Percentiles rank a stretch among this genome's conserved stretches.
Conservation (phyloP, 2,329 filamentous ascomycete genomes). For the Epichloe typhina region DNA sequence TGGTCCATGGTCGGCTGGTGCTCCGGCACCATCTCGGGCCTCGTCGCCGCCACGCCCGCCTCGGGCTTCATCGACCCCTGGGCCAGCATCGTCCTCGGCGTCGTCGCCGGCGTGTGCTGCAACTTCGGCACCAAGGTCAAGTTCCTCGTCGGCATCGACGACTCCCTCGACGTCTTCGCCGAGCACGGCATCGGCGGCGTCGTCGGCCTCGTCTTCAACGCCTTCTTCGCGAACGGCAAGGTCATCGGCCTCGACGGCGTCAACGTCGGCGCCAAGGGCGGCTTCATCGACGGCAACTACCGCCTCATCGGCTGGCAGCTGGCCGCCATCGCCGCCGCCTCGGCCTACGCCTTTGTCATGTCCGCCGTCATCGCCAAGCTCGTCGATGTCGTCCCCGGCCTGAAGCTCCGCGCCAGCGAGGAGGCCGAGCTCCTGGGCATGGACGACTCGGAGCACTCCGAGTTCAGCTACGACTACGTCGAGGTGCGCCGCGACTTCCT, state of each 20-base stretch:
- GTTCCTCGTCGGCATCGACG: slow-evolving; percentile 51
- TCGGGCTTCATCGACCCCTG: slow-evolving; percentile 56
- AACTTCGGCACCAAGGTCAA: slow-evolving; percentile 58
- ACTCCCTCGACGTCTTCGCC: slow-evolving; percentile 59
- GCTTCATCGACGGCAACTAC: slow-evolving; percentile 65
- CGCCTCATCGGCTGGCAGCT: slow-evolving; percentile 67
- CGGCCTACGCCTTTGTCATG: slow-evolving; percentile 58
- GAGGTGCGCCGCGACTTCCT: slow-evolving; percentile 81
- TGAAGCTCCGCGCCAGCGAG: slow-evolving; percentile 67
- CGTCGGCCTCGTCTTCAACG: slow-evolving; percentile 60
- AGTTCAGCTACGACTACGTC: slow-evolving; percentile 84
- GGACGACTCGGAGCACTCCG: slow-evolving; percentile 82
- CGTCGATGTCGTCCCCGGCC: slow-evolving; percentile 64
- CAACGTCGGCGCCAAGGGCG: slow-evolving; percentile 54
- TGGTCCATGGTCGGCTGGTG: slow-evolving; percentile 75
- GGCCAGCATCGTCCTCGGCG: slow-evolving; percentile 52
- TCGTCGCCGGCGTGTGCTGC: slow-evolving; percentile 51
- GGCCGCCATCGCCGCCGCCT: slow-evolving; percentile 56
- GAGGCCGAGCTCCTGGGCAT: slow-evolving; percentile 77
- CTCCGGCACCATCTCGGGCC: slow-evolving; percentile 57
- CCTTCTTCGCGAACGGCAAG: slow-evolving; percentile 54
- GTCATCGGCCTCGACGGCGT: slow-evolving; percentile 66
- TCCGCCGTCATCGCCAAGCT: slow-evolving; percentile 59
- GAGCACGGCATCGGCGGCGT: slow-evolving; percentile 59
- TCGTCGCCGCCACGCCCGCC: slow-evolving; percentile 56